Evolutionary conservation across 306 rosid species (phyloP), one percentile per base, ranked within the genome.

Genomic region (Fragaria vesca): DNA sequence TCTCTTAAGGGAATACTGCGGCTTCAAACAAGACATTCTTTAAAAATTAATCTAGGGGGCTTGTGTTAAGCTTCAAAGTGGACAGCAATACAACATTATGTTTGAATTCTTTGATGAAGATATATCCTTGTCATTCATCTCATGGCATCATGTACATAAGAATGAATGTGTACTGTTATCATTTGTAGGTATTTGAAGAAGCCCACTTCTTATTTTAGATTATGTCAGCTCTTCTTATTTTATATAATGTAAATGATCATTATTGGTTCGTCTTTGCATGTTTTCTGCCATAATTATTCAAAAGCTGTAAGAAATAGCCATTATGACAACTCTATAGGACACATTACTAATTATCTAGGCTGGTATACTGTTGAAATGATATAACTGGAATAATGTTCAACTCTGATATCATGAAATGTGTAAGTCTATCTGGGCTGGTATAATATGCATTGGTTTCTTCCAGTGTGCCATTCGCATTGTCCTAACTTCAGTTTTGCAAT

Each of bases 401-500:
- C 32, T 21, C 34, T 21, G 65, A 58, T 58, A 5, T 7, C 26
- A 52, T 18, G 10, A 52, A 18, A 21, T 18, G 57, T 51, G 57
- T 18, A 58, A 9, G 3, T 11, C 34, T 24, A 38, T 42, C 45
- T 42, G 10, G 6, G 2, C 45, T 42, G 45, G 45, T 8, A 42
- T 42, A 42, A 6, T 5, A 42, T 42, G 45, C 45, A 42, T 42
- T 42, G 45, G 20, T 36, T 65, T 65, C 21, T 47, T 36, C 26
- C 71, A 40, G 50, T 20, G 30, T 20, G 30, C 20, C 16, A 11
- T 9, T 60, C 55, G 20, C n/a, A 52, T 67, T 70, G 77, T 81
- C 70, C 86, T 69, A 69, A 63, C 51, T 50, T 72, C 18, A 71
- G 78, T 55, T 69, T 13, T 11, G 18, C 55, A 38, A 74, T 77